phyloP scores from a whole-genome alignment of 805 yeast genomes.

The Debaryomyces tyrocola region DNA sequence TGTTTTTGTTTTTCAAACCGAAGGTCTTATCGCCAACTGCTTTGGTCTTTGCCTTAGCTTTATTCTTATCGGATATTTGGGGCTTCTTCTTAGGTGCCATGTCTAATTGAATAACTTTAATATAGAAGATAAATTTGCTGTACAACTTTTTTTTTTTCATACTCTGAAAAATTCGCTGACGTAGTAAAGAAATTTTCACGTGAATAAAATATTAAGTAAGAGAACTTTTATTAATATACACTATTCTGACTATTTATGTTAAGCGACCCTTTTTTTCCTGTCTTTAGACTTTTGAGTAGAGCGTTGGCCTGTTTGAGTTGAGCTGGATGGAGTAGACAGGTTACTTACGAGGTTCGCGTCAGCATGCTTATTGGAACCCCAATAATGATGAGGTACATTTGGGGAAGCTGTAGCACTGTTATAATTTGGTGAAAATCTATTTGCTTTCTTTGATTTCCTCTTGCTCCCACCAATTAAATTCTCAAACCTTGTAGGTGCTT shows the following conservation, averaged over 20 bases:
- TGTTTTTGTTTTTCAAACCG: slow-evolving; percentile 94
- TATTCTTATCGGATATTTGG: slow-evolving; percentile 56
- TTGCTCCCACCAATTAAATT: slow-evolving; percentile 25
- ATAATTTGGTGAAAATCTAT: slow-evolving; percentile 13
- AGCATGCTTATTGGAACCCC: slow-evolving; percentile 6
- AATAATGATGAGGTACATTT: slow-evolving; percentile 9
- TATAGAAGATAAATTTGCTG: background rate
- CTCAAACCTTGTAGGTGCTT: slow-evolving; percentile 24
- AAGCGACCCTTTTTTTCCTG: slow-evolving; percentile 18
- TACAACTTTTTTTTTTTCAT: background rate
- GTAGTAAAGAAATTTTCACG: background rate
- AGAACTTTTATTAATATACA: background rate
- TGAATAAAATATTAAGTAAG: background rate
- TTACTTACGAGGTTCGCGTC: slow-evolving; percentile 1
- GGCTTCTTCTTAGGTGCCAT: slow-evolving; percentile 85
- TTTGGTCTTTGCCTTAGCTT: slow-evolving; percentile 62
- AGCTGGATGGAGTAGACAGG: slow-evolving; percentile 8
- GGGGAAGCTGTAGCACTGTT: slow-evolving; percentile 14
- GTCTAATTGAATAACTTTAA: background rate
- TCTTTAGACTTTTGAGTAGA: slow-evolving; percentile 14
- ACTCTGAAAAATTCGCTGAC: background rate
- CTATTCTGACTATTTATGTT: slow-evolving; percentile 15
- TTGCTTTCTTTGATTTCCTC: slow-evolving; percentile 18
- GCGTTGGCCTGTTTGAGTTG: slow-evolving; percentile 6
- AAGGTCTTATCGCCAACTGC: slow-evolving; percentile 85